Evolutionary conservation across 2,329 filamentous ascomycete genomes (phyloP).

Genomic region (Neophaeococcomyces aloes): DNA sequence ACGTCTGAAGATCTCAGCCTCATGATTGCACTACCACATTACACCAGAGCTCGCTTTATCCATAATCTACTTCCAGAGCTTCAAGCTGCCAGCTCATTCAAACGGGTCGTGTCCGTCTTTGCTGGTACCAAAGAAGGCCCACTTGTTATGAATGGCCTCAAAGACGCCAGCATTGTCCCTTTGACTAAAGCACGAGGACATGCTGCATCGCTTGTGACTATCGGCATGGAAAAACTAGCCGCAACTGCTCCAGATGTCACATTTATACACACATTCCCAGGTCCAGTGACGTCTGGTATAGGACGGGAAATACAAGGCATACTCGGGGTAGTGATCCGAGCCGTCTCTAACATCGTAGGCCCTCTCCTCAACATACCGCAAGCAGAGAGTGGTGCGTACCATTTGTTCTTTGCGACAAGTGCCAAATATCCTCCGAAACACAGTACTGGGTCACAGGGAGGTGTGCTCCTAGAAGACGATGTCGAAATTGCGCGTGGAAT

Average conservation of each 20-base stretch:
- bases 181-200: conserved; percentile 35
- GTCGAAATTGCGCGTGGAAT: conserved; percentile 12
- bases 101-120: conserved; percentile 47
- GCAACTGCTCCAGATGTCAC: conserved; percentile 34
- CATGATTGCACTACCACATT: conserved; percentile 25
- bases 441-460: conserved; percentile 9
- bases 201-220: conserved; percentile 40
- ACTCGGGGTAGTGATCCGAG: conserved; percentile 13
- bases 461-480: conserved; percentile 13
- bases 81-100: conserved; percentile 34
- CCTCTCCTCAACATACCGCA: conserved; percentile 17
- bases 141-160: conserved; percentile 37
- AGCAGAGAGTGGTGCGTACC: conserved; percentile 36
- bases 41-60: conserved; percentile 29
- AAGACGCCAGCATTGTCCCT: conserved; percentile 3
- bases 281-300: conserved; percentile 38
- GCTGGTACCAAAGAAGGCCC: conserved; percentile 42
- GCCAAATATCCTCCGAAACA: conserved; percentile 22
- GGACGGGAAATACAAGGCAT: conserved; percentile 28
- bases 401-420: conserved; percentile 33
- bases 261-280: conserved; percentile 42
- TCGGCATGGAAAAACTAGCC: conserved; percentile 41
- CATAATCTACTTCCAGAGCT: conserved; percentile 33
- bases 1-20: conserved; percentile 27
- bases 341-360: conserved; percentile 26